These are phyloP conservation scores for Coemansia sp. DNA, from an alignment of 192 early-diverging fungal genomes.

Conservation along the genomic window DNA sequence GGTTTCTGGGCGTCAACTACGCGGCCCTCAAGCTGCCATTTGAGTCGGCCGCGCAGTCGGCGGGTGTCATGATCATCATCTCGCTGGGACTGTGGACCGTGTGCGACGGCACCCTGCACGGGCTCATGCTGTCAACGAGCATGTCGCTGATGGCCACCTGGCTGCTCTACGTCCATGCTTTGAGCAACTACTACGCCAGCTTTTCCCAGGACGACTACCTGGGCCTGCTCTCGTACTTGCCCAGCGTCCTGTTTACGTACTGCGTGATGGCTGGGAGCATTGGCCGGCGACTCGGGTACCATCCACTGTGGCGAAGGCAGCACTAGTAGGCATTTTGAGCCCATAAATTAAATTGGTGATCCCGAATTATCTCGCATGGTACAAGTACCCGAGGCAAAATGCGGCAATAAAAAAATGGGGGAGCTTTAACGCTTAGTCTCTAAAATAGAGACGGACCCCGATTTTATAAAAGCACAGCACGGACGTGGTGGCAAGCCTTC, in stretches of 20 bases:
- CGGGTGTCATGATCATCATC: conserved; percentile 42
- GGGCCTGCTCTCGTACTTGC: conserved; percentile 39
- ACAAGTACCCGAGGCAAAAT: neutral
- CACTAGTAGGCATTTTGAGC: neutral
- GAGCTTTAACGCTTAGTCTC: conserved; percentile 49
- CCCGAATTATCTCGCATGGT: neutral
- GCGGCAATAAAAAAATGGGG: neutral
- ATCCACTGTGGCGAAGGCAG: conserved; percentile 24
- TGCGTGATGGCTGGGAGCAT: conserved; percentile 50
- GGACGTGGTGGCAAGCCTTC: conserved; percentile 27
- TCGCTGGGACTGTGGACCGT: conserved; percentile 50
- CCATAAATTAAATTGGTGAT: neutral
- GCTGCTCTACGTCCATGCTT: conserved; percentile 37
- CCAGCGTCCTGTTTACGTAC: conserved; percentile 48
- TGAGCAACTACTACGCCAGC: conserved; percentile 13
- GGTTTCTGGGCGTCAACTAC: conserved; percentile 52
- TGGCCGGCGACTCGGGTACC: conserved; percentile 30
- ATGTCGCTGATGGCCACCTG: conserved; percentile 34
- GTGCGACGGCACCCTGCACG: conserved; percentile 49
- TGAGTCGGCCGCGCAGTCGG: conserved; percentile 41
- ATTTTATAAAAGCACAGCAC: conserved; percentile 54
- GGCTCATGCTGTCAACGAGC: conserved; percentile 32
- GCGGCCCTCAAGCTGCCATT: conserved; percentile 51
- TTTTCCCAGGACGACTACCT: conserved; percentile 45
- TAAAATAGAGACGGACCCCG: conserved; percentile 42